A percentile compares a stretch with the other conserved stretches of the same genome.
phyloP scores from a whole-genome alignment of 306 rosid genomes.

The Quercus wislizeni region DNA sequence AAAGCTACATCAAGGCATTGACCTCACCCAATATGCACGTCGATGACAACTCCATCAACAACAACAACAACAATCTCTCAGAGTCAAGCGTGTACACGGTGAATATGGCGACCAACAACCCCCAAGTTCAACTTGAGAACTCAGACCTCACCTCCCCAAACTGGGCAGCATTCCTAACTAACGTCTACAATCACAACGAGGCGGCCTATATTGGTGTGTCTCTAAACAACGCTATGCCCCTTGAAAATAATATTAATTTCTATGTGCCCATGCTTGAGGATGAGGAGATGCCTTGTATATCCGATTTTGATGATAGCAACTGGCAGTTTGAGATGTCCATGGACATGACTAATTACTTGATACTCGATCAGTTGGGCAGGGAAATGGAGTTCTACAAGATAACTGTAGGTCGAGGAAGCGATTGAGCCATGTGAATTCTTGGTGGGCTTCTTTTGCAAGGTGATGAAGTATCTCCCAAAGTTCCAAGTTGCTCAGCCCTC shows the following conservation, averaged over 20 bases:
- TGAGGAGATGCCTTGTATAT: conserved; percentile 2
- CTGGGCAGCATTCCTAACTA: not conserved
- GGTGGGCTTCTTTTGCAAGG: not conserved
- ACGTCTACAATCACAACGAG: not conserved
- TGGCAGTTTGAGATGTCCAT: conserved; percentile 23
- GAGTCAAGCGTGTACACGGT: not conserved
- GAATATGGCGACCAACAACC: not conserved
- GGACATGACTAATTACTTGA: conserved; percentile 24
- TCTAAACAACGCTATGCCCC: not conserved
- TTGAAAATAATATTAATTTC: conserved; percentile 7
- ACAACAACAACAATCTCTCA: not conserved
- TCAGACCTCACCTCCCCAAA: not conserved
- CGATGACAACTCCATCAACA: too few species aligned
- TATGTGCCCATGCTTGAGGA: conserved; percentile 12
- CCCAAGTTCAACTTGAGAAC: not conserved
- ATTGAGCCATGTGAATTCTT: not conserved
- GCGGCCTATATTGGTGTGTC: not conserved
- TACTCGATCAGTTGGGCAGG: conserved; percentile 19
- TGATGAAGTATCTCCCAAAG: not conserved
- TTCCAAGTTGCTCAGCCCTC: not conserved
- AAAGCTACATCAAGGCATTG: conserved; percentile 44
- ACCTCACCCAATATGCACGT: not conserved
- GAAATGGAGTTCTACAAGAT: conserved; percentile 47
- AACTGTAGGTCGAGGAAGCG: conserved; percentile 12
- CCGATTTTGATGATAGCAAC: not conserved